Evolutionary conservation across 2,329 filamentous ascomycete species (phyloP), one percentile per base, ranked within the genome.

Genomic region (Chaetomium sp.): DNA sequence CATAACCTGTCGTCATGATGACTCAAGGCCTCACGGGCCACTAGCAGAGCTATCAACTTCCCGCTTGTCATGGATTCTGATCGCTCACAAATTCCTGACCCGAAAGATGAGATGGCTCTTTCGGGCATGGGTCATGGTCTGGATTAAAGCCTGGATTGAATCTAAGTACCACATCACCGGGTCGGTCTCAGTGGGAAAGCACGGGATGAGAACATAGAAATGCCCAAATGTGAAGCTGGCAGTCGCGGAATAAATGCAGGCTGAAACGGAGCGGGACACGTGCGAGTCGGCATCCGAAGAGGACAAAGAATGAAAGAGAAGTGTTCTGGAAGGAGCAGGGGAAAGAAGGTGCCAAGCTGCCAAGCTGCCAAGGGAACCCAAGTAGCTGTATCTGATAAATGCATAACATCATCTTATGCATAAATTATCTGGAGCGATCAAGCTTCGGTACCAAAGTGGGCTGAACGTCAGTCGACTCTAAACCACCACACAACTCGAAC

Each of bases 401-500:
- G 47, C 45, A 60, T 60, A 60, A 53, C 47, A 42, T 25, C 27
- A 31, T 33, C 27, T 23, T 8, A 47, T 31, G 33, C 56, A 47
- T 25, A n/a, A 47, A 23, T 35, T 57, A 42, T 42, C 19, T 19
- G 38, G 19, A 42, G 38, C 38, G 38, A 42, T 6, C 33, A 35
- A 42, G 38, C 38, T 42, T 42, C 38, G 13, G 5, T 42, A n/a
- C 29, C 33, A 19, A 56, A 38, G 54, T 56, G 54, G 54, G 54
- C 54, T 56, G 27, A 54, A 33, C 27, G 21, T 33, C 29, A 42
- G 38, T 42, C 5, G 19, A 56, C 31, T 12, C n/a, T 4, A 51
- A 60, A 56, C n/a, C 38, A 42, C 49, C 60, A 65, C 21, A 65
- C 25, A 64, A 50, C 35, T 33, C 51, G 50, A 65, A 45, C 55